phyloP scores from a whole-genome alignment of 1,139 yeast species.

The Saccharomycopsis phalli region DNA sequence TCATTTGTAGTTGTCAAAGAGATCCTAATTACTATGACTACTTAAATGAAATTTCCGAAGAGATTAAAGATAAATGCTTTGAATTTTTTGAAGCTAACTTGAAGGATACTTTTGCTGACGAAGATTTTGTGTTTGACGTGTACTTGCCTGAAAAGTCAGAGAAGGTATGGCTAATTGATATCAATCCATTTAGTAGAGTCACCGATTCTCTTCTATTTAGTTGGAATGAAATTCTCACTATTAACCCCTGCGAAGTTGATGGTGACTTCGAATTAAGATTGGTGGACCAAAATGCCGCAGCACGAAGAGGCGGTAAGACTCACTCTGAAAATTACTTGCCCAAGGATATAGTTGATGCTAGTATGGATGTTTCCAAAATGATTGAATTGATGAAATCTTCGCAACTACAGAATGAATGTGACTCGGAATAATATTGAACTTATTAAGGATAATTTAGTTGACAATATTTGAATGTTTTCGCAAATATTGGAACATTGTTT shows the following conservation, averaged over 20 bases:
- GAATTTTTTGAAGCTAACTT: constrained; percentile 45
- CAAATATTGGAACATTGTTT: too few species aligned
- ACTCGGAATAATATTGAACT: too few species aligned
- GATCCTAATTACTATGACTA: constrained; percentile 78
- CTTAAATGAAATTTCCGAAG: constrained; percentile 39
- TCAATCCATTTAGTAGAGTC: constrained; percentile 74
- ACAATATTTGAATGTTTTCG: not conserved
- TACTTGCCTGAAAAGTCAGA: constrained; percentile 71
- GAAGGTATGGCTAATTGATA: constrained; percentile 62
- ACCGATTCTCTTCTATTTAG: constrained; percentile 72
- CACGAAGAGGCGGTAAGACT: constrained; percentile 69
- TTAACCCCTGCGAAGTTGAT: constrained; percentile 22
- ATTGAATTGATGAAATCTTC: constrained; percentile 52
- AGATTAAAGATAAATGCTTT: constrained; percentile 42
- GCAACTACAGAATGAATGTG: too few species aligned
- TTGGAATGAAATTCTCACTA: constrained; percentile 62
- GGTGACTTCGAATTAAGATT: constrained; percentile 50
- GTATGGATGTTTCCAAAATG: constrained; percentile 53
- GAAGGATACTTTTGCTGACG: constrained; percentile 43
- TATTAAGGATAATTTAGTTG: not conserved
- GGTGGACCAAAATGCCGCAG: constrained; percentile 56
- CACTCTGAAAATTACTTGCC: constrained; percentile 92
- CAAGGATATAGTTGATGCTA: constrained; percentile 78
- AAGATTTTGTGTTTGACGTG: constrained; percentile 62
- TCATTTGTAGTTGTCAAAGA: constrained; percentile 75